Percentiles rank a stretch among this genome's conserved stretches.
Conservation (phyloP, 441 rosid genomes). For the Iberis amara region DNA sequence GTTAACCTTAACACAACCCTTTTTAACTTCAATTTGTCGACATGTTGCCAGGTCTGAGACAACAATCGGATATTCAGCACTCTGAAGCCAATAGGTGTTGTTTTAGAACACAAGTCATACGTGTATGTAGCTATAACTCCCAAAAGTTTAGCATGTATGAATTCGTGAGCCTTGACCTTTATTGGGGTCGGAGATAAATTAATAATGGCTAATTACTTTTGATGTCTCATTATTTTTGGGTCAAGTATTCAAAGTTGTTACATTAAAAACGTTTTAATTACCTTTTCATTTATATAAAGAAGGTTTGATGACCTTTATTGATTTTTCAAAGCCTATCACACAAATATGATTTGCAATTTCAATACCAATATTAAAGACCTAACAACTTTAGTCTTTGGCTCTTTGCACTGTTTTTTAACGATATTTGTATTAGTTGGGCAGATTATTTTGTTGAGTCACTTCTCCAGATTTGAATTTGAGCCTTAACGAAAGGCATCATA, state of each 20-base stretch:
- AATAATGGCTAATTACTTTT: too few species aligned
- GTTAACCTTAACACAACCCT: background rate
- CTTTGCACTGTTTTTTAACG: conserved; percentile 2
- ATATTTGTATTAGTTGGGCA: conserved; percentile 12
- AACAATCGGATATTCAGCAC: conserved; percentile 25
- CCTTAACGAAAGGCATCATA: background rate
- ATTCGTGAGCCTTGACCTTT: conserved; percentile 23
- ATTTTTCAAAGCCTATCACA: conserved; percentile 20
- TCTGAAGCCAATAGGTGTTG: conserved; percentile 20
- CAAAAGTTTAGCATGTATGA: background rate
- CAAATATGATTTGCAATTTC: conserved; percentile 17
- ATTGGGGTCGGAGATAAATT: background rate
- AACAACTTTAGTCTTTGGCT: conserved; percentile 15
- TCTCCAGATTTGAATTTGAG: conserved; percentile 12
- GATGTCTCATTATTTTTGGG: background rate
- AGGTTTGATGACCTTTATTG: conserved; percentile 13
- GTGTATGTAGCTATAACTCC: background rate
- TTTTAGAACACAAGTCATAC: background rate
- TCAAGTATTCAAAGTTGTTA: conserved; percentile 18
- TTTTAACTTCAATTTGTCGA: background rate
- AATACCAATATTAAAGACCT: conserved; percentile 13
- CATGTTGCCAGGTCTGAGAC: conserved; percentile 19
- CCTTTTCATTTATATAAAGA: conserved; percentile 6
- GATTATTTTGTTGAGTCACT: conserved; percentile 1
- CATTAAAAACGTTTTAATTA: conserved; percentile 17